Evolutionary conservation across 2,329 filamentous ascomycete genomes (phyloP).

Genomic region (Colletotrichum sp.): DNA sequence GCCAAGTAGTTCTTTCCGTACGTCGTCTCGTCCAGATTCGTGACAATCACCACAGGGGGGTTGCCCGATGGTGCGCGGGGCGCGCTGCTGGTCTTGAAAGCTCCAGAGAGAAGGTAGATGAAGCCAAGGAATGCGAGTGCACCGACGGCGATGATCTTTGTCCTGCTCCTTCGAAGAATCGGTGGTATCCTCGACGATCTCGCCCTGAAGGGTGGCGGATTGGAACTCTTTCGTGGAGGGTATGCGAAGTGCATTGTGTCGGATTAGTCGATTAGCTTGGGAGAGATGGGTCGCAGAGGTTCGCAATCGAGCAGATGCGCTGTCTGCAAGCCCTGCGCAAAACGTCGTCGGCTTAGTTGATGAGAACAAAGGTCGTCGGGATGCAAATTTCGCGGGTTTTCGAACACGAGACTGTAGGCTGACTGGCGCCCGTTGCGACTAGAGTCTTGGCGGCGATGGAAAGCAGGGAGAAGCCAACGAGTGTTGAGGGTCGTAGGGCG

Average conservation of each 20-base stretch:
- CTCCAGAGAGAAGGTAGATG: slow-evolving; percentile 62
- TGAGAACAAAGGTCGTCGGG: not conserved
- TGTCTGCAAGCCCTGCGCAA: not conserved
- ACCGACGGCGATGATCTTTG: slow-evolving; percentile 63
- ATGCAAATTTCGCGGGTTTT: not conserved
- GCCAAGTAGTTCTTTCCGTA: slow-evolving; percentile 72
- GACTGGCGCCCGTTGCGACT: slow-evolving; percentile 15
- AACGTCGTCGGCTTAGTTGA: not conserved
- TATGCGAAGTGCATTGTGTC: slow-evolving; percentile 85
- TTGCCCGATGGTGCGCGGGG: slow-evolving; percentile 53
- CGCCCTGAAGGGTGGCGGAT: slow-evolving; percentile 73
- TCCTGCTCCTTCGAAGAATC: slow-evolving; percentile 64
- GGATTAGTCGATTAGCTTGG: not conserved
- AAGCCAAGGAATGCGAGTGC: slow-evolving; percentile 60
- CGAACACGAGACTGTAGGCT: slow-evolving; percentile 11
- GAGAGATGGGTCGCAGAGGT: not conserved
- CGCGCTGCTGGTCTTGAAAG: not conserved
- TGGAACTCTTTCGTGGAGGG: slow-evolving; percentile 82
- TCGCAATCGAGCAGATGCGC: not conserved
- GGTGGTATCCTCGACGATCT: slow-evolving; percentile 57
- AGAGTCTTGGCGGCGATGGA: slow-evolving; percentile 8
- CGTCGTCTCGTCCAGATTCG: slow-evolving; percentile 73
- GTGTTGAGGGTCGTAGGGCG: not conserved
- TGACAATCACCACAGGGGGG: slow-evolving; percentile 79
- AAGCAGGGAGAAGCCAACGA: slow-evolving; percentile 17